phyloP scores from a whole-genome alignment of 345 rosid genomes.

The Gynandropsis gynandra region DNA sequence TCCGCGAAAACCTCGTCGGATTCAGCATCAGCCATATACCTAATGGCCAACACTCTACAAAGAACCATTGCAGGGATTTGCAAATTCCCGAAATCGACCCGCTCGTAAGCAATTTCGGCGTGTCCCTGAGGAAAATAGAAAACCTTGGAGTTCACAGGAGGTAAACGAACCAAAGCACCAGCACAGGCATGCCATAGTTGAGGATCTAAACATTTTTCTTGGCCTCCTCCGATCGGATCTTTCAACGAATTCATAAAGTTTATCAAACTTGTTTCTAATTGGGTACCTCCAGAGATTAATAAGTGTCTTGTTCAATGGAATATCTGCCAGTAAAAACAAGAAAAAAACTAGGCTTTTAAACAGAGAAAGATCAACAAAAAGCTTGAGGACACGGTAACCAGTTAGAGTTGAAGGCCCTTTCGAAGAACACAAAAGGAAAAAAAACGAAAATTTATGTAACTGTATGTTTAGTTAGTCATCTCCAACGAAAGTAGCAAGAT shows the following conservation, averaged over 20 bases:
- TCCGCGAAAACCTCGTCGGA: constrained; percentile 85
- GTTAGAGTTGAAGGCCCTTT: no score
- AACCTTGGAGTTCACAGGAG: constrained; percentile 67
- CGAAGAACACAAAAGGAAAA: no score
- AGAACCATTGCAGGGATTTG: constrained; percentile 48
- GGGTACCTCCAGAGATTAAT: neutral
- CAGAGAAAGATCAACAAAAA: no score
- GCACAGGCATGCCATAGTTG: constrained; percentile 99
- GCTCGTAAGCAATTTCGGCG: constrained; percentile 73
- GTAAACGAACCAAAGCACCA: constrained; percentile 97
- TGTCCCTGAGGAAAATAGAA: constrained; percentile 94
- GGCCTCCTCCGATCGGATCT: constrained; percentile 27
- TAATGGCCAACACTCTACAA: constrained; percentile 56
- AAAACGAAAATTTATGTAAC: no score
- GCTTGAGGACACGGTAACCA: no score
- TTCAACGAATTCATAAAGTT: constrained; percentile 32
- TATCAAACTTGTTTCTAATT: constrained; percentile 23
- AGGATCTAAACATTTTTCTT: constrained; percentile 70
- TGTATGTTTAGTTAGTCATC: no score
- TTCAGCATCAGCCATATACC: constrained; percentile 78
- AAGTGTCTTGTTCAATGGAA: no score
- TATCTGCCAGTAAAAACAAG: no score
- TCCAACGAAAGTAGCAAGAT: no score
- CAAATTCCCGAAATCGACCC: constrained; percentile 41
- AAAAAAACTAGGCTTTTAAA: no score